phyloP scores from a whole-genome alignment of 2,329 filamentous ascomycete genomes.

The Lachnellula subtilissima region DNA sequence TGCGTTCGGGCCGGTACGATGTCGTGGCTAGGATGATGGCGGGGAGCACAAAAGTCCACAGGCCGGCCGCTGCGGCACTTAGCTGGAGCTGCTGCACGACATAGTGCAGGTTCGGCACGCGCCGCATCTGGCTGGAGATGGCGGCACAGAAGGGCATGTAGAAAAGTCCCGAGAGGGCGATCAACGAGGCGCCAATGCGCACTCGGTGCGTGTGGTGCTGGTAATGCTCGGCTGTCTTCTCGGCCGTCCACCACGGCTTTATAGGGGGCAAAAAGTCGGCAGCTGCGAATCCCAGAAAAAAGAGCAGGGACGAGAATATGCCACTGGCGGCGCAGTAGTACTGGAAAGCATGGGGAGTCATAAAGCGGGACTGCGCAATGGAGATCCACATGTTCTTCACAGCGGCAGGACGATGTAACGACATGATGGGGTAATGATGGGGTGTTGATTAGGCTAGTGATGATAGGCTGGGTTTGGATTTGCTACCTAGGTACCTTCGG shows the following conservation, averaged over 20 bases:
- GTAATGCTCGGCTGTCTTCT: slow-evolving; percentile 19
- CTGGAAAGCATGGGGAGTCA: no score
- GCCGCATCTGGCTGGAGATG: slow-evolving; percentile 24
- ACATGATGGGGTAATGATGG: no score
- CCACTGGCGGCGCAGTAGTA: no score
- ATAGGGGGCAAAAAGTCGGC: no score
- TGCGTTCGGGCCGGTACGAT: slow-evolving; percentile 20
- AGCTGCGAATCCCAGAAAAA: no score
- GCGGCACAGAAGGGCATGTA: slow-evolving; percentile 20
- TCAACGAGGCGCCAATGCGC: slow-evolving; percentile 8
- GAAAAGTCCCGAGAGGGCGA: slow-evolving; percentile 18
- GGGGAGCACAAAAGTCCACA: slow-evolving; percentile 17
- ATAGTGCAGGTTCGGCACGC: slow-evolving; percentile 18
- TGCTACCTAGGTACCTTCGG: no score
- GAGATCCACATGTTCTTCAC: no score
- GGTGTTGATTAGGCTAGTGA: no score
- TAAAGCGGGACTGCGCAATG: no score
- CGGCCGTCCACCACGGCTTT: slow-evolving; percentile 9
- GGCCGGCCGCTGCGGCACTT: slow-evolving; percentile 16
- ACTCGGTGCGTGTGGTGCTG: slow-evolving; percentile 15
- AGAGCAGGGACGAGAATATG: no score
- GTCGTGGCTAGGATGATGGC: slow-evolving; percentile 22
- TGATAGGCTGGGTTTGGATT: no score
- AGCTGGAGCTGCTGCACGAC: slow-evolving; percentile 13
- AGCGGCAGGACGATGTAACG: no score